Percentiles rank a stretch among this genome's conserved stretches.
Conservation (phyloP, 768 basidiomycete genomes). For the Leccinellum luteum region DNA sequence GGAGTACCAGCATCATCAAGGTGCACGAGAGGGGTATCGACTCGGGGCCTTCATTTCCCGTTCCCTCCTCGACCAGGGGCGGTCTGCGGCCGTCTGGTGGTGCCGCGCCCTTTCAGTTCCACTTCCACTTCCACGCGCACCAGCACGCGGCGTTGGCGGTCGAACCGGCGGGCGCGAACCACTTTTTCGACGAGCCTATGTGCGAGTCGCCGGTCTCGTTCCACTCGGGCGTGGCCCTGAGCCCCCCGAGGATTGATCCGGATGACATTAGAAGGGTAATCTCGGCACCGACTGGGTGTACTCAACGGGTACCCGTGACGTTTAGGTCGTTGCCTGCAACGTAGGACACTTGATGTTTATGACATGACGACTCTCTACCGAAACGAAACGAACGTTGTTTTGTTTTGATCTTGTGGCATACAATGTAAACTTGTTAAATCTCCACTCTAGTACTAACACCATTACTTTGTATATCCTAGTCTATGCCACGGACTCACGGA, state of each 20-base stretch:
- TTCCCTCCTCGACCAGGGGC: not conserved
- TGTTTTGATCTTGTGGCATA: conserved; percentile 7
- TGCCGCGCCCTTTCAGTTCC: not conserved
- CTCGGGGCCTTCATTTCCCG: conserved; percentile 5
- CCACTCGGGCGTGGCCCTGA: not conserved
- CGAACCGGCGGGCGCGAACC: conserved; percentile 2
- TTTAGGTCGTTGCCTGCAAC: not conserved
- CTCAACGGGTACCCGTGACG: not conserved
- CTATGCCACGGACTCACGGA: conserved; percentile 8
- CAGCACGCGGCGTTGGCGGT: not conserved
- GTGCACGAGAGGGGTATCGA: conserved; percentile 22
- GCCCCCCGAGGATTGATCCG: not conserved
- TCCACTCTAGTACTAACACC: not conserved
- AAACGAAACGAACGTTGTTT: not conserved
- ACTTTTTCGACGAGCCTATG: conserved; percentile 7
- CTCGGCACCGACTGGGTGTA: not conserved
- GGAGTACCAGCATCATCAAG: not conserved
- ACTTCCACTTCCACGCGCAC: not conserved
- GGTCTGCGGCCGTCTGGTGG: not conserved
- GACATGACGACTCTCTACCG: not conserved
- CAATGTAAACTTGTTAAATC: not conserved
- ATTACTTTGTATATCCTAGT: not conserved
- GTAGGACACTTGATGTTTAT: not conserved
- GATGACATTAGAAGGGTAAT: not conserved
- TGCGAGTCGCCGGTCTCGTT: conserved; percentile 27